Conservation (phyloP, 495 filamentous ascomycete species). For the Xylaria sp. region DNA sequence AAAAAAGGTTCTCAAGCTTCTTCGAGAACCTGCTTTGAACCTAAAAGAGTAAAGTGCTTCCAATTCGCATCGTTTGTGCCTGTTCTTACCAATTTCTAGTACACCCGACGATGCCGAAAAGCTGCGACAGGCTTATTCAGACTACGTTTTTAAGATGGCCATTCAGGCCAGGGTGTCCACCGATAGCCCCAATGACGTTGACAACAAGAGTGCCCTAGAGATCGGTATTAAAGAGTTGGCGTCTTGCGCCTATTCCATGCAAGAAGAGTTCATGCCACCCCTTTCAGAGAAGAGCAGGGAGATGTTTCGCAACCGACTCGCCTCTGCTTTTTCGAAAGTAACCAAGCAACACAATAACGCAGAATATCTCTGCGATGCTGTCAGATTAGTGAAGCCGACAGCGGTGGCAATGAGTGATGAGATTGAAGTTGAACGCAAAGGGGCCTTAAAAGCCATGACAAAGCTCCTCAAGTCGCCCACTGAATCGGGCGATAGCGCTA, state of each 20-base stretch:
- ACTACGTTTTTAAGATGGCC: conserved; percentile 57
- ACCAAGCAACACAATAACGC: conserved; percentile 67
- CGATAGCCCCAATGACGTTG: conserved; percentile 17
- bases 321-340: conserved; percentile 68
- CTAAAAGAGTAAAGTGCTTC: conserved; percentile 40
- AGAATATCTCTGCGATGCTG: conserved; percentile 55
- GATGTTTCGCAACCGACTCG: conserved; percentile 71
- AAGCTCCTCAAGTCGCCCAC: conserved; percentile 69
- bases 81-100: conserved; percentile 32
- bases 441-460: conserved; percentile 69
- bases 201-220: conserved; percentile 34
- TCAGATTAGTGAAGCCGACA: conserved; percentile 54
- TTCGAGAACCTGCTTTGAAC: conserved; percentile 42
- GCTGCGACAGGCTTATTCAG: conserved; percentile 58
- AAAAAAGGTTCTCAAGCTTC: conserved; percentile 52
- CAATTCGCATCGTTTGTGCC: background rate
- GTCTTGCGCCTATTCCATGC: conserved; percentile 55
- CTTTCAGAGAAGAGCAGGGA: conserved; percentile 67
- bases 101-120: conserved; percentile 47
- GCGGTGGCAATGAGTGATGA: conserved; percentile 69
- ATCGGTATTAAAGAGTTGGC: conserved; percentile 53
- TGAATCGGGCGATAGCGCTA: conserved; percentile 45
- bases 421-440: conserved; percentile 63
- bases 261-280: conserved; percentile 48
- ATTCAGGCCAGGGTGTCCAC: conserved; percentile 31